Evolutionary conservation across 768 basidiomycete species (phyloP), one percentile per base, ranked within the genome.

Genomic region (Tubosaeta sp.): DNA sequence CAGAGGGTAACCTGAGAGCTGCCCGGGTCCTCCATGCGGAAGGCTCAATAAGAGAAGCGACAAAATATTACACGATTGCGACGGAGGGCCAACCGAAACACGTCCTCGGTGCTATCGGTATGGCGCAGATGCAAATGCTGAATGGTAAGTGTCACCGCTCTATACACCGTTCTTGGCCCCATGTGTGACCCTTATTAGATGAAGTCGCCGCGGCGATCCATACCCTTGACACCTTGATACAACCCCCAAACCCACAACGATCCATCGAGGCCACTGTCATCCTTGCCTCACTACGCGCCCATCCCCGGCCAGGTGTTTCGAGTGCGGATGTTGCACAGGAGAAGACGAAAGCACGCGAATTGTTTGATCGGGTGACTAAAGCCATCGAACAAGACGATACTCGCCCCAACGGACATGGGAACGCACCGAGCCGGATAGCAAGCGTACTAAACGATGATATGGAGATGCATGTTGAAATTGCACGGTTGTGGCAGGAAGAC

Each of bases 401-500:
- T 5, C 75, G 80, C 10, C 52, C 71, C 13, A 75, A 75, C 51
- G 79, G 79, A 0, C 65, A 75, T 41, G 61, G 59, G 10, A 58
- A 63, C 6, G 16, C 45, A 2, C 27, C 60, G 2, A 72, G 61
- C 50, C 74, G 73, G 55, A 55, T 73, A 3, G 73, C 83, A 6
- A 76, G 80, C 19, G 78, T 74, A 19, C 77, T 93, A 45, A 75
- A 75, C 0, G 83, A 88, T 13, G 95, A 99, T 61, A 73, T 88
- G 47, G 89, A 95, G 54, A 83, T 97, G 79, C 87, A 91, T 58
- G 72, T 85, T n/a, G 95, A 97, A 66, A 84, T 97, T 54, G 92
- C 92, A 11, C 82, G 85, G 43, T 67, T 97, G 50, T 97, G 93
- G 89, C 88, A 90, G 61, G 84, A 80, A 4, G 90, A 94, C 53